These are phyloP conservation scores for Delitschia confertaspora DNA, from an alignment of 495 filamentous ascomycete species.

Conservation along the genomic window DNA sequence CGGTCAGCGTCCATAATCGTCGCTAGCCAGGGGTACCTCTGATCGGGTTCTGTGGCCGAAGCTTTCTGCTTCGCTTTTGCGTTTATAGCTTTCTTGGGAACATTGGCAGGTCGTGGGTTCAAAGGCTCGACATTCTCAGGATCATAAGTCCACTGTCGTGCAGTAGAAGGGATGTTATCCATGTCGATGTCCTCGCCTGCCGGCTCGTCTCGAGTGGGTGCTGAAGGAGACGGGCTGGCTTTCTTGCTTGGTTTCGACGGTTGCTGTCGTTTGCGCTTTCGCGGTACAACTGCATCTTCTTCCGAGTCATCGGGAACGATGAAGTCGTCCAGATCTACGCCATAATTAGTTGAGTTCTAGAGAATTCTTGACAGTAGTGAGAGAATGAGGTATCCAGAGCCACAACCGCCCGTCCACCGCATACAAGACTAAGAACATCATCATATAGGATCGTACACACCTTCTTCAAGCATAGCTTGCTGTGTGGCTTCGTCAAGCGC, in stretches of 20 bases:
- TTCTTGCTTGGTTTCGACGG: slow-evolving; percentile 50
- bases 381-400: too few relatives aligned
- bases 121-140: slow-evolving; percentile 59
- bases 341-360: neutral
- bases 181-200: slow-evolving; percentile 48
- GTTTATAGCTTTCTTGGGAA: slow-evolving; percentile 38
- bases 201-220: slow-evolving; percentile 33
- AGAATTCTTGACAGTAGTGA: slow-evolving; percentile 6
- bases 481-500: slow-evolving; percentile 45
- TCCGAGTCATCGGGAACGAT: slow-evolving; percentile 72
- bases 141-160: slow-evolving; percentile 79
- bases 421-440: neutral
- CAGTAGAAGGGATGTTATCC: slow-evolving; percentile 56
- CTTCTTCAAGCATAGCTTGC: slow-evolving; percentile 52
- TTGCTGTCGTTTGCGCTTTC: slow-evolving; percentile 63
- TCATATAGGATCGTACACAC: slow-evolving; percentile 26
- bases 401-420: neutral
- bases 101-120: slow-evolving; percentile 42
- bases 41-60: slow-evolving; percentile 66
- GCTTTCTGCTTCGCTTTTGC: slow-evolving; percentile 62
- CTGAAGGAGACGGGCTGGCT: slow-evolving; percentile 40
- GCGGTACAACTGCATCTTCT: slow-evolving; percentile 56
- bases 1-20: slow-evolving; percentile 73
- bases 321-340: slow-evolving; percentile 80
- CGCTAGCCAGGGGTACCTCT: slow-evolving; percentile 84